Conservation (phyloP, 352 stramenopile genomes). For the Hyaloperonospora arabidopsidis region DNA sequence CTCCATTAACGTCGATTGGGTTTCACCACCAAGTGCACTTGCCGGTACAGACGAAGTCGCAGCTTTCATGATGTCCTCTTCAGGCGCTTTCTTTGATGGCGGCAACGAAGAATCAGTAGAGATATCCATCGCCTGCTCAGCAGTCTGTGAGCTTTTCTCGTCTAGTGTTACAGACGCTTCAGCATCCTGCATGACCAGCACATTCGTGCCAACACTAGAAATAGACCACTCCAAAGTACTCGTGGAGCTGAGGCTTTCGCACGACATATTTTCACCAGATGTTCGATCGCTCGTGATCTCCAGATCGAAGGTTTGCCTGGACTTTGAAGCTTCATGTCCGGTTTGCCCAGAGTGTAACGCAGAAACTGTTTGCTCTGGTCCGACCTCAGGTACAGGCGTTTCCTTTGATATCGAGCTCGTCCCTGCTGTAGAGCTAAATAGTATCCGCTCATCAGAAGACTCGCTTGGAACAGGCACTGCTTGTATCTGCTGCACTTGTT, state of each 20-base stretch:
- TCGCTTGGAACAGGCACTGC: background rate
- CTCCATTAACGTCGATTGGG: background rate
- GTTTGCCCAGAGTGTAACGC: too few species aligned
- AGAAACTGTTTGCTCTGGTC: slow-evolving; percentile 1
- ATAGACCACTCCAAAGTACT: background rate
- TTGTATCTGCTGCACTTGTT: slow-evolving; percentile 15
- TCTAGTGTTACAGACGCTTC: slow-evolving; percentile 22
- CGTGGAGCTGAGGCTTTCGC: slow-evolving; percentile 2
- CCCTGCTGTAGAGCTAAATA: background rate
- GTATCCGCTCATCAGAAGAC: slow-evolving; percentile 1
- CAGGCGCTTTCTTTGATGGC: background rate
- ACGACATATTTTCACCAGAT: slow-evolving; percentile 1
- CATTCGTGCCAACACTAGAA: background rate
- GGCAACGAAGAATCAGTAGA: slow-evolving; percentile 4
- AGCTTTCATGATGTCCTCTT: slow-evolving; percentile 1
- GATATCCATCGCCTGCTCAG: slow-evolving; percentile 2
- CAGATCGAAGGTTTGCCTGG: slow-evolving; percentile 2
- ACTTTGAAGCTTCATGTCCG: slow-evolving; percentile 1
- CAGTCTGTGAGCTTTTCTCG: slow-evolving; percentile 7
- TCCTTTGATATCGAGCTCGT: background rate
- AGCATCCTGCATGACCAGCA: slow-evolving; percentile 5
- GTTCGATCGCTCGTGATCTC: slow-evolving; percentile 3
- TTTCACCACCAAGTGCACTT: slow-evolving; percentile 1
- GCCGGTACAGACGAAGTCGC: too few species aligned
- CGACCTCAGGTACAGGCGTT: slow-evolving; percentile 2